Evolutionary conservation across 2,329 filamentous ascomycete species (phyloP).

Genomic region (Zelopaecilomyces penicillatus): DNA sequence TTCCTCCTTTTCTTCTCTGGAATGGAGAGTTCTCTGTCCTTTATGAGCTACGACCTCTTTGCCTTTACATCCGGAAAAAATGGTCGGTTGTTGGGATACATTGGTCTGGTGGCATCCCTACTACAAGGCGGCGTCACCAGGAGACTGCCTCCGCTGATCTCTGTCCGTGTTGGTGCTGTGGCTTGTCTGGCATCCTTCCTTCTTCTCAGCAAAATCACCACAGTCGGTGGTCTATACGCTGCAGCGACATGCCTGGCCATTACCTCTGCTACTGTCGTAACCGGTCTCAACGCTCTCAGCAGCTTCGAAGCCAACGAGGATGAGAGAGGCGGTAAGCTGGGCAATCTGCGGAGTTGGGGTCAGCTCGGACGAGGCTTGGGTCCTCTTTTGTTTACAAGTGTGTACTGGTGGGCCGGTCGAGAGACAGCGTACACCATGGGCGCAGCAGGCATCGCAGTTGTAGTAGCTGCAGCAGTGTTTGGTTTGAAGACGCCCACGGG

Average conservation of each 20-base stretch:
- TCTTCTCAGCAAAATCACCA: slow-evolving; percentile 62
- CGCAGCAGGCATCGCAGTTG: slow-evolving; percentile 68
- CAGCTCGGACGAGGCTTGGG: slow-evolving; percentile 83
- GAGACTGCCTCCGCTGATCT: slow-evolving; percentile 69
- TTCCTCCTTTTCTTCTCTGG: slow-evolving; percentile 97
- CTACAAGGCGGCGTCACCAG: slow-evolving; percentile 89
- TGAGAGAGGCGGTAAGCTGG: slow-evolving; percentile 80
- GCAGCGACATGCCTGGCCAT: slow-evolving; percentile 79
- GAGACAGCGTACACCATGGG: slow-evolving; percentile 78
- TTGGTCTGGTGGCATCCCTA: slow-evolving; percentile 85
- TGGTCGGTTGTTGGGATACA: slow-evolving; percentile 78
- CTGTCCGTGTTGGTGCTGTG: slow-evolving; percentile 70
- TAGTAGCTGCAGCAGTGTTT: slow-evolving; percentile 62
- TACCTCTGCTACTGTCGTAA: slow-evolving; percentile 91
- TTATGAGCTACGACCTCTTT: slow-evolving; percentile 95
- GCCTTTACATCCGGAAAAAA: slow-evolving; percentile 71
- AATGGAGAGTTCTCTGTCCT: slow-evolving; percentile 95
- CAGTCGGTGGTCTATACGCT: slow-evolving; percentile 63
- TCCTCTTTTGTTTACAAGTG: slow-evolving; percentile 80
- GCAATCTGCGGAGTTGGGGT: slow-evolving; percentile 71
- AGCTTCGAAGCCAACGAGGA: slow-evolving; percentile 77
- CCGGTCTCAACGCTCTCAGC: slow-evolving; percentile 81
- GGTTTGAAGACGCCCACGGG: slow-evolving; percentile 56
- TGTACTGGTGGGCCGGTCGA: slow-evolving; percentile 97
- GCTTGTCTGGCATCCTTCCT: slow-evolving; percentile 74